These are phyloP conservation scores for Lentinus brumalis DNA, from an alignment of 768 basidiomycete species.

Conservation along the genomic window DNA sequence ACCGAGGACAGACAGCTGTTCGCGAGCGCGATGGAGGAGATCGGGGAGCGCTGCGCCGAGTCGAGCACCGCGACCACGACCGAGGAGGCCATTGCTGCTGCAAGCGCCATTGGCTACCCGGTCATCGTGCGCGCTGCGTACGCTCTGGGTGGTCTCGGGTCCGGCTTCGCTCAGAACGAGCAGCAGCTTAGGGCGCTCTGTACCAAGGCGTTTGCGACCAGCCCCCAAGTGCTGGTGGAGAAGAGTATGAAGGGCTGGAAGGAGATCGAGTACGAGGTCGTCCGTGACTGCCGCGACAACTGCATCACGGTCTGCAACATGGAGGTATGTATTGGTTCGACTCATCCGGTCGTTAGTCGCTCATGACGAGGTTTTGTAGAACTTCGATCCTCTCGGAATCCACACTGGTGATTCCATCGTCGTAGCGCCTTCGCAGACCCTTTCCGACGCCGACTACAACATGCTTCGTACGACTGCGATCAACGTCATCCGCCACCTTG, in stretches of 20 bases:
- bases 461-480: slow-evolving; percentile 98
- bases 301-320: slow-evolving; percentile 99
- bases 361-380: slow-evolving; percentile 49
- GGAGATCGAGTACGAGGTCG: slow-evolving; percentile 99
- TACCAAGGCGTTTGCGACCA: slow-evolving; percentile 94
- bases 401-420: slow-evolving; percentile 99
- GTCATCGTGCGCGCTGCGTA: slow-evolving; percentile 97
- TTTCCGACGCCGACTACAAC: slow-evolving; percentile 99
- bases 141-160: slow-evolving; percentile 93
- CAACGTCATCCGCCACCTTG: slow-evolving; percentile 98
- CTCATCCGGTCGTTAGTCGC: background rate
- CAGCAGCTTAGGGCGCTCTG: slow-evolving; percentile 86
- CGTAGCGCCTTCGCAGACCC: slow-evolving; percentile 94
- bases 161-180: slow-evolving; percentile 95
- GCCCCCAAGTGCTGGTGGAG: slow-evolving; percentile 98
- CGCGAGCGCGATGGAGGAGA: slow-evolving; percentile 90
- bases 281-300: slow-evolving; percentile 95
- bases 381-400: slow-evolving; percentile 98
- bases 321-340: slow-evolving; percentile 70
- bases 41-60: slow-evolving; percentile 94
- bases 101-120: slow-evolving; percentile 85
- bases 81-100: slow-evolving; percentile 84
- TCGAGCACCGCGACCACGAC: slow-evolving; percentile 83
- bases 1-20: slow-evolving; percentile 97
- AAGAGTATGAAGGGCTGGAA: slow-evolving; percentile 99